Base-by-base conservation (phyloP, 2,329 filamentous ascomycete genomes). In the Aspergillus latus region DNA sequence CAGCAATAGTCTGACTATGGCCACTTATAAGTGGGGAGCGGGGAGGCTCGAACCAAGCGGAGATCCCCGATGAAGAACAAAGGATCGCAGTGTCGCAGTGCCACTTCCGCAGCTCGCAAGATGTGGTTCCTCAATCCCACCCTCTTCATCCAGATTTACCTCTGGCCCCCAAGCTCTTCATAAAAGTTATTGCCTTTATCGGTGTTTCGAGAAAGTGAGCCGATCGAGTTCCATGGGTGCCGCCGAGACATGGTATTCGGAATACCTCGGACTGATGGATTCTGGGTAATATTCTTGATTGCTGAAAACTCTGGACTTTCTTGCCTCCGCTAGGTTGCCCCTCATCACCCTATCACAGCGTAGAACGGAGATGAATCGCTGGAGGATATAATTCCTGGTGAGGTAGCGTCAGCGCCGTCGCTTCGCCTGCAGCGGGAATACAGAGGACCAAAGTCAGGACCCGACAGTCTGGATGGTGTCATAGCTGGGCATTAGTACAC, bases 381-480 rank as follows among this genome's bases (percentile, higher is more conserved):
- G 50, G 42, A 54, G 52, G 51, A 21, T 54, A 59, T 50, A 51
- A 58, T 56, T 53, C 47, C 45, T 58, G 32, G 49, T 45, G 43
- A 42, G 49, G 48, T 52, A 50, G 56, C 46, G 49, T 45, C 39
- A 43, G 15, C 39, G 52, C 52, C 53, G 60, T 54, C 57, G 58
- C 49, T 51, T 57, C 59, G 56, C 57, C 52, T 54, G 54, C 62
- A 56, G 49, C 54, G 37, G 34, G 46, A 58, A 62, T 59, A 61
- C 59, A 39, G 46, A 58, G 61, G 59, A 61, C 59, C 49, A 58
- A 60, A 44, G 45, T 57, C 57, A 53, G 57, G 64, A 59, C 62
- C 64, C 64, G 64, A 65, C 62, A 65, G 55, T 66, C 59, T 66
- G 64, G 64, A 29, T 56, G 61, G 58, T 62, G 64, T 66, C 58